These are phyloP conservation scores for Eleusine coracana DNA, from an alignment of 176 grass and related monocot genomes.

Conservation along the genomic window DNA sequence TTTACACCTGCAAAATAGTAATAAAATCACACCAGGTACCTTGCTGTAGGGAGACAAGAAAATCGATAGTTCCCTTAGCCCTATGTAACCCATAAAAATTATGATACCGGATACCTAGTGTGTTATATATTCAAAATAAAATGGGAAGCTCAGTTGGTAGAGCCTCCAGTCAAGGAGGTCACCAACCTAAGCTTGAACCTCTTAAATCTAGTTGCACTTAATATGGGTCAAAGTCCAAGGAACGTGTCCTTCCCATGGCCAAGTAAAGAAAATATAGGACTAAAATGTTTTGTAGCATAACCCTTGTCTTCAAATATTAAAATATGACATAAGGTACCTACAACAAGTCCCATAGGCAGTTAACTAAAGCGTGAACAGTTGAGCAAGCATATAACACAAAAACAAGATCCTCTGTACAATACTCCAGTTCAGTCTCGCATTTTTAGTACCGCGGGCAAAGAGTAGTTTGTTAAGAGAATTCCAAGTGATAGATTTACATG, in stretches of 20 bases:
- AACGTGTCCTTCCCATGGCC: not conserved
- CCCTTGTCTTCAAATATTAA: not conserved
- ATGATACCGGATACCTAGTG: conserved; percentile 6
- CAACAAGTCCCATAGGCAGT: not conserved
- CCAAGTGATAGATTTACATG: conserved; percentile 11
- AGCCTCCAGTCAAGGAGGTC: not conserved
- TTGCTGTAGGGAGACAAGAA: not conserved
- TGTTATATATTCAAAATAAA: not conserved
- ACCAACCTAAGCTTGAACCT: not conserved
- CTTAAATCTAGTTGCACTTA: not conserved
- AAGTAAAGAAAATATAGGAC: not conserved
- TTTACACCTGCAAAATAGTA: not conserved
- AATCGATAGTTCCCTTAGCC: not conserved
- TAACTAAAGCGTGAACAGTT: not conserved
- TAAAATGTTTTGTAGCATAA: not conserved
- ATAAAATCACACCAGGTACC: not conserved
- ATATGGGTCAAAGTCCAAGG: not conserved
- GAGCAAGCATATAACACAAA: conserved; percentile 1
- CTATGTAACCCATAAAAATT: not conserved
- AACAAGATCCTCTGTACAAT: not conserved
- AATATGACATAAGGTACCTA: conserved; percentile 1
- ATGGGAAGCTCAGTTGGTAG: not conserved
- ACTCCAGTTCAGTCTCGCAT: not conserved
- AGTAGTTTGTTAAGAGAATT: conserved; percentile 9
- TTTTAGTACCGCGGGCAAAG: not conserved